Evolutionary conservation across 2,329 filamentous ascomycete species (phyloP).

Genomic region (Aspergillus sp.): DNA sequence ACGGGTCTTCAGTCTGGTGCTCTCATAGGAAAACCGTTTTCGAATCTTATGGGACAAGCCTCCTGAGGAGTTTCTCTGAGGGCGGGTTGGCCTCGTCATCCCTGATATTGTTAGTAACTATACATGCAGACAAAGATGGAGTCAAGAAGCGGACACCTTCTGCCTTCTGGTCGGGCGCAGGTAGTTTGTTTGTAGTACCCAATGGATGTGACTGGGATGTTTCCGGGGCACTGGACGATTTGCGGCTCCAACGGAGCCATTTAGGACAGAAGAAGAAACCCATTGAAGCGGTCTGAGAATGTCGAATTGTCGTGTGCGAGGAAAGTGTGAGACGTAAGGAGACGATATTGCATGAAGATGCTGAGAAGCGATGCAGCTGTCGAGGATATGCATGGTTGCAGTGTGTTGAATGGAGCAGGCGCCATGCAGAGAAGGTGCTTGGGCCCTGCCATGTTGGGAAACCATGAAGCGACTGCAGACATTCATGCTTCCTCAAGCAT

Average conservation of each 20-base stretch:
- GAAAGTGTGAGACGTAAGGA: neutral
- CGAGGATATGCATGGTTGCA: too few species aligned
- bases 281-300: constrained; percentile 1
- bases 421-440: neutral
- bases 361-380: too few species aligned
- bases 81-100: constrained; percentile 3
- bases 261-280: constrained; percentile 5
- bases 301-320: neutral
- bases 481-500: too few species aligned
- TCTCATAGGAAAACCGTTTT: constrained; percentile 33
- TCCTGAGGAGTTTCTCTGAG: constrained; percentile 16
- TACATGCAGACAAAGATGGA: neutral
- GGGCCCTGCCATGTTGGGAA: too few species aligned
- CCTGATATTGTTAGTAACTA: constrained; percentile 8
- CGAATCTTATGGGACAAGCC: constrained; percentile 31
- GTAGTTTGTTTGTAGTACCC: neutral
- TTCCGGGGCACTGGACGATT: neutral
- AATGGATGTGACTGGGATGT: neutral
- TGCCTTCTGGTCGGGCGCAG: constrained; percentile 1
- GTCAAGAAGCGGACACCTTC: constrained; percentile 15
- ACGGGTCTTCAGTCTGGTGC: constrained; percentile 13
- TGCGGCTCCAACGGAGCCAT: constrained; percentile 3
- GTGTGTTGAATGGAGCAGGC: neutral
- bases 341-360: too few species aligned
- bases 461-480: too few species aligned